Base-by-base conservation (phyloP, 768 basidiomycete genomes). In the Rhizopogon vesiculosus region DNA sequence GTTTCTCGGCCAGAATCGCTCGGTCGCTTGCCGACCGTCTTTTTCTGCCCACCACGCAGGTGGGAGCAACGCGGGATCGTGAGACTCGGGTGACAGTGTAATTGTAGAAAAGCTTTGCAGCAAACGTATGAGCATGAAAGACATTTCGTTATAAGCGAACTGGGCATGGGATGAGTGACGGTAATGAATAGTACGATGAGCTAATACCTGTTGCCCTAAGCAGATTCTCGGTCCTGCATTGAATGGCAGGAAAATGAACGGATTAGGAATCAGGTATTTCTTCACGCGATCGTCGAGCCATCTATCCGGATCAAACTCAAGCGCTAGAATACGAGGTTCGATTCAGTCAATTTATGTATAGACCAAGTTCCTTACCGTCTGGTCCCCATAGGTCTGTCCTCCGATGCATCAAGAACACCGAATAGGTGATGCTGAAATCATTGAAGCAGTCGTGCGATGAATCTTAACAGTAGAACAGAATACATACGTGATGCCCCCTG, bases 191-290 rank as follows among this genome's bases (percentile, higher is more conserved):
- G 62, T 10, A 38, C 49, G 46, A 59, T 35, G 46, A 55, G 58
- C 4, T 13, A 54, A 66, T 51, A 68, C 72, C 62, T 76, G 72
- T 58, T 69, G 72, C 8, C 72, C 72, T 2, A 73, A 62, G 48
- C 72, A 73, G 51, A 72, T 72, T 8, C 72, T 61, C 15, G 74
- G 74, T 5, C 76, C 74, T 0, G 74, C 74, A 33, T 76, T 76
- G 52, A 76, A 76, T 1, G 75, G 76, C 16, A 76, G 58, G 56
- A 77, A 77, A 56, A 74, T 73, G 56, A 63, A 77, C 0, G 74
- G 74, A 44, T 76, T 77, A 1, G 73, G 67, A 7, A 59, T 67
- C 9, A 77, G 59, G 54, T 73, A 69, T 56, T 63, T 68, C 39
- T 43, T 62, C 22, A 74, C 54, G 22, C 76, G 62, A 10, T 64